Conservation (phyloP, 1,139 yeast species). For the Diutina sp. region DNA sequence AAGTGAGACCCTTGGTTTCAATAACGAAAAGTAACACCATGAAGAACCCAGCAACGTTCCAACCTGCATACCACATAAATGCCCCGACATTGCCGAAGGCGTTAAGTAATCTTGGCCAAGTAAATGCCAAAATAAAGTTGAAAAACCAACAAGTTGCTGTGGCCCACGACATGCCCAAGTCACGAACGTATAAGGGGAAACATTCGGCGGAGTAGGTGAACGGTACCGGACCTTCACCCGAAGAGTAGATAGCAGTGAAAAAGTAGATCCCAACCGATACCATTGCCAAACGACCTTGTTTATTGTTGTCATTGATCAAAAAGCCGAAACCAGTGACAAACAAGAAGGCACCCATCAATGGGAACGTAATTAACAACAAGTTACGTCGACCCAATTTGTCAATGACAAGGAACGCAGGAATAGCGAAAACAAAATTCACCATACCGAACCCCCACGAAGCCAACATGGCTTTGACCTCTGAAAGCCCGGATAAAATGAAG, state of each 20-base stretch:
- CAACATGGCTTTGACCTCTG: background rate
- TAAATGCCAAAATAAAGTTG: conserved; percentile 66
- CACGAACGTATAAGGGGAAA: conserved; percentile 74
- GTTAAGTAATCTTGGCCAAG: conserved; percentile 65
- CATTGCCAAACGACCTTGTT: conserved; percentile 37
- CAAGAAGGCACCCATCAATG: background rate
- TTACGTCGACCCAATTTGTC: conserved; percentile 2
- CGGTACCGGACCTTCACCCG: conserved; percentile 87
- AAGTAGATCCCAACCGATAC: conserved; percentile 64
- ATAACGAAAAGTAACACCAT: conserved; percentile 55
- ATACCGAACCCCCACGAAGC: conserved; percentile 3
- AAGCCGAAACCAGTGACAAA: conserved; percentile 28
- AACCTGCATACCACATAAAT: conserved; percentile 80
- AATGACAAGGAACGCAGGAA: conserved; percentile 1
- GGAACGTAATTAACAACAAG: background rate
- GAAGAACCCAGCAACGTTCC: conserved; percentile 70
- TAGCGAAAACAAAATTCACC: conserved; percentile 2
- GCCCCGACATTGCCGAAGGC: conserved; percentile 75
- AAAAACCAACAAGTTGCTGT: conserved; percentile 82
- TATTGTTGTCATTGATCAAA: conserved; percentile 30
- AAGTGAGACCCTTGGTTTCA: conserved; percentile 56
- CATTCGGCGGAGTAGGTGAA: conserved; percentile 84
- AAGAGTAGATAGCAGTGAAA: conserved; percentile 63
- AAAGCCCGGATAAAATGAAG: background rate
- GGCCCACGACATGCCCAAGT: conserved; percentile 76